phyloP scores from a whole-genome alignment of 2,329 filamentous ascomycete genomes.

The Annulohypoxylon truncatum region DNA sequence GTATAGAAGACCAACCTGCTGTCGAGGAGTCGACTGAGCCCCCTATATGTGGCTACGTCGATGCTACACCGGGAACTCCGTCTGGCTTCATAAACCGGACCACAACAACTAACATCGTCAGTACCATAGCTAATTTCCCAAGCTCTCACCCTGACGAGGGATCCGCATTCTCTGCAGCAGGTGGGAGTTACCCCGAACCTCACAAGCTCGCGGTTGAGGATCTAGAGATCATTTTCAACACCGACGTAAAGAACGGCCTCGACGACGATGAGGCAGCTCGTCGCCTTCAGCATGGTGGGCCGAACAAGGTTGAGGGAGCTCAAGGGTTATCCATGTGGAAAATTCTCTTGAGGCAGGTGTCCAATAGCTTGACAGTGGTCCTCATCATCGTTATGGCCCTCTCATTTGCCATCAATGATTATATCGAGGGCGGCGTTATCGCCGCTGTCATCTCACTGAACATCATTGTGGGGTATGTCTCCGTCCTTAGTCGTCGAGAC shows the following conservation, averaged over 20 bases:
- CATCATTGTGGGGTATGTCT: conserved; percentile 70
- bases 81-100: conserved; percentile 34
- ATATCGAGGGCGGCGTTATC: conserved; percentile 72
- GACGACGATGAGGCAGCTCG: conserved; percentile 69
- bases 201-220: conserved; percentile 48
- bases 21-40: conserved; percentile 53
- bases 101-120: conserved; percentile 8
- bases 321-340: conserved; percentile 78
- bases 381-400: conserved; percentile 80
- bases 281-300: conserved; percentile 74
- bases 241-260: conserved; percentile 69
- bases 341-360: conserved; percentile 81
- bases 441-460: conserved; percentile 74
- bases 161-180: conserved; percentile 17
- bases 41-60: conserved; percentile 49
- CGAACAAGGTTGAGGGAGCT: conserved; percentile 77
- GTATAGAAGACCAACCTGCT: conserved; percentile 48
- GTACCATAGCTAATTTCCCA: conserved; percentile 6
- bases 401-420: conserved; percentile 73
- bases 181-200: conserved; percentile 37
- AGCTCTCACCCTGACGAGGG: conserved; percentile 23
- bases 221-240: conserved; percentile 54
- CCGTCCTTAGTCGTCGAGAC: neutral
- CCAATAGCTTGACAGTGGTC: conserved; percentile 80
- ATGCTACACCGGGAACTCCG: conserved; percentile 41